Evolutionary conservation across 1,284 basidiomycete genomes (phyloP).

Genomic region (Pseudomicrostroma phylloplanum): DNA sequence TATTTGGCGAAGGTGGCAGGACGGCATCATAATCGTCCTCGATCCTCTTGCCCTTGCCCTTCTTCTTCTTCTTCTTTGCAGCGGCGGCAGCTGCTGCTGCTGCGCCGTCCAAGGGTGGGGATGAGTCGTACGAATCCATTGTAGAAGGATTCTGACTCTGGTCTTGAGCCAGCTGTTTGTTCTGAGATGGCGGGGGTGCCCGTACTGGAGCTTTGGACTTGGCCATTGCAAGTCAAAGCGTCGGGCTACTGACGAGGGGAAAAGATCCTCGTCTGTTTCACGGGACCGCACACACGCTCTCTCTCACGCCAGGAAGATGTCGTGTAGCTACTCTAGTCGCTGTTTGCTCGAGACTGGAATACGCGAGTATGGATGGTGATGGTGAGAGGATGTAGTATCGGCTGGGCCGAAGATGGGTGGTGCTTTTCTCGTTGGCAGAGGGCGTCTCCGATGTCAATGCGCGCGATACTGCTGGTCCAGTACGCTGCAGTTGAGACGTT

Average conservation of each 20-base stretch:
- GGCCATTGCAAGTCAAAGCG: slow-evolving; percentile 1
- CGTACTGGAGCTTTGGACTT: slow-evolving; percentile 6
- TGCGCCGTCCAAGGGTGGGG: background rate
- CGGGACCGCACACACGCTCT: background rate
- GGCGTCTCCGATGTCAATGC: too few species aligned
- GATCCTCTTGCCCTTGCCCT: slow-evolving; percentile 37
- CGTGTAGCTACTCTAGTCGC: background rate
- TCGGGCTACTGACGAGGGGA: too few species aligned
- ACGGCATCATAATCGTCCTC: slow-evolving; percentile 24
- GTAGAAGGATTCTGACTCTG: slow-evolving; percentile 8
- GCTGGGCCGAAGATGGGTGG: slow-evolving; percentile 21
- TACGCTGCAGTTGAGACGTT: too few species aligned
- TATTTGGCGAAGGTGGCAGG: slow-evolving; percentile 21
- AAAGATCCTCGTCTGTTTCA: background rate
- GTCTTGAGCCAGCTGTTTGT: background rate
- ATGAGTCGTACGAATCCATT: background rate
- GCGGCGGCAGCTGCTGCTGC: slow-evolving; percentile 23
- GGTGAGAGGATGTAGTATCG: background rate
- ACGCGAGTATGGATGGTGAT: too few species aligned
- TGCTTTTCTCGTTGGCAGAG: slow-evolving; percentile 13
- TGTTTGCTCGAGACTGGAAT: too few species aligned
- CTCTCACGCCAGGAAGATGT: background rate
- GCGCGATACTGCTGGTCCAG: too few species aligned
- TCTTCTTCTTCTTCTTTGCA: slow-evolving; percentile 44
- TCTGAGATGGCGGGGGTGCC: background rate